phyloP scores from a whole-genome alignment of 2,329 filamentous ascomycete species.

The Penicillium corylophilum region DNA sequence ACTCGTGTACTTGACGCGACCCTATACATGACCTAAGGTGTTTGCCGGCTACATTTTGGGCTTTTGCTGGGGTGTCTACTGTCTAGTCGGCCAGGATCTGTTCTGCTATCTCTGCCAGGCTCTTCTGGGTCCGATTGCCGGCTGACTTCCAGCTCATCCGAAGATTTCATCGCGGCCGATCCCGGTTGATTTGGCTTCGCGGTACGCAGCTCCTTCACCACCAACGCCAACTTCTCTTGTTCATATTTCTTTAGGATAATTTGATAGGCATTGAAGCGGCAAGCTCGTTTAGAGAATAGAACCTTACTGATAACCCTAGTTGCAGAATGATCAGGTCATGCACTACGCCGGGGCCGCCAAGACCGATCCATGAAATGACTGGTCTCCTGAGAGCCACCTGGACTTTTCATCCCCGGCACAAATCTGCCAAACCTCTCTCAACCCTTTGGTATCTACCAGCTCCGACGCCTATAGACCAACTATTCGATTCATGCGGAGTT shows the following conservation, averaged over 20 bases:
- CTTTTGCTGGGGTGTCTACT: not conserved
- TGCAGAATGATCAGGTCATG: not conserved
- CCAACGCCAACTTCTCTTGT: not conserved
- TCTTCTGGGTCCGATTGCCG: not conserved
- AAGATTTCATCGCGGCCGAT: slow-evolving; percentile 17
- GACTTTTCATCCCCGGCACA: not conserved
- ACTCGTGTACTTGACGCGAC: not conserved
- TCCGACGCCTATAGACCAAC: not conserved
- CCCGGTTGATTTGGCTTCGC: slow-evolving; percentile 5
- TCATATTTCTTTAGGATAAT: not conserved
- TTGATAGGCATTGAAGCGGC: not conserved
- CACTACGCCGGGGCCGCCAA: slow-evolving; percentile 1
- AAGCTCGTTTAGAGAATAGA: not conserved
- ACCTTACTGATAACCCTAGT: not conserved
- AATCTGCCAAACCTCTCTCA: not conserved
- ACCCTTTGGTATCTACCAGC: not conserved
- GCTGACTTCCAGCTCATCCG: slow-evolving; percentile 9
- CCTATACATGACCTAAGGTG: not conserved
- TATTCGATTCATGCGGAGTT: too few relatives aligned
- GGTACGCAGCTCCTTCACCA: not conserved
- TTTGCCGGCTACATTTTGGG: not conserved
- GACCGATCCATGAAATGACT: slow-evolving; percentile 1
- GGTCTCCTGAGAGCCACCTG: not conserved
- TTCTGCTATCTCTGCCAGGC: not conserved
- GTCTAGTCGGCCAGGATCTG: not conserved